Evolutionary conservation across 192 early-diverging fungal species (phyloP).

Genomic region (Linderina pennispora): DNA sequence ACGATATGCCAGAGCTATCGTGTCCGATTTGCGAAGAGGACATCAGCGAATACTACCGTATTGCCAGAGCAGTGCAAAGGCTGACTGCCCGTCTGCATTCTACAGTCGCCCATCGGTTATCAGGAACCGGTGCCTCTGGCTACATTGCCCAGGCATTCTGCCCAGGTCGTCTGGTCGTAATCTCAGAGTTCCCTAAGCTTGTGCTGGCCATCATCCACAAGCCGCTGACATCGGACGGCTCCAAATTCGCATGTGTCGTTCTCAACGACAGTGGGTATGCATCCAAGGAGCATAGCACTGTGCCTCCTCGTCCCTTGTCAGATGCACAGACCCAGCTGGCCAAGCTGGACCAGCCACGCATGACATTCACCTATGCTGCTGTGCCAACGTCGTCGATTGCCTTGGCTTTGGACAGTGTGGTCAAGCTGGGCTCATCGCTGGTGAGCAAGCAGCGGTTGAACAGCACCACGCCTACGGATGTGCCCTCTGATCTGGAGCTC

Average conservation of each 20-base stretch:
- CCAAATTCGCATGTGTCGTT: constrained; percentile 32
- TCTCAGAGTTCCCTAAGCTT: constrained; percentile 58
- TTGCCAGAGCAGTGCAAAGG: constrained; percentile 21
- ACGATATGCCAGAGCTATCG: constrained; percentile 54
- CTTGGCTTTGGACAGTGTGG: constrained; percentile 9
- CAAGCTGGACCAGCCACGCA: constrained; percentile 5
- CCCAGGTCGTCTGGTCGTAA: constrained; percentile 68
- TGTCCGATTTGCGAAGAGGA: constrained; percentile 80
- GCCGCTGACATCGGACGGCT: constrained; percentile 19
- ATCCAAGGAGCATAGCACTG: background rate
- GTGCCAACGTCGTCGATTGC: constrained; percentile 20
- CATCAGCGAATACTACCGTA: constrained; percentile 66
- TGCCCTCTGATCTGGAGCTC: constrained; percentile 39
- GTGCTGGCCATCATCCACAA: constrained; percentile 22
- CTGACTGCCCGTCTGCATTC: constrained; percentile 25
- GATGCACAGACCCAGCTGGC: constrained; percentile 8
- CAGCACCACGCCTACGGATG: background rate
- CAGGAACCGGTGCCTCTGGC: constrained; percentile 42
- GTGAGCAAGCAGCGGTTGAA: constrained; percentile 6
- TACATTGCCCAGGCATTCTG: constrained; percentile 58
- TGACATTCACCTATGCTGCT: constrained; percentile 5
- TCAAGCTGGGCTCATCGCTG: constrained; percentile 12
- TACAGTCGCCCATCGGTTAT: constrained; percentile 22
- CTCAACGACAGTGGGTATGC: constrained; percentile 8
- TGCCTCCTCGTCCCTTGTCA: constrained; percentile 26